Percentiles rank a stretch among this genome's conserved stretches.
These are phyloP conservation scores for Mucor piriformis DNA, from an alignment of 371 early-diverging fungal species.

Conservation along the genomic window DNA sequence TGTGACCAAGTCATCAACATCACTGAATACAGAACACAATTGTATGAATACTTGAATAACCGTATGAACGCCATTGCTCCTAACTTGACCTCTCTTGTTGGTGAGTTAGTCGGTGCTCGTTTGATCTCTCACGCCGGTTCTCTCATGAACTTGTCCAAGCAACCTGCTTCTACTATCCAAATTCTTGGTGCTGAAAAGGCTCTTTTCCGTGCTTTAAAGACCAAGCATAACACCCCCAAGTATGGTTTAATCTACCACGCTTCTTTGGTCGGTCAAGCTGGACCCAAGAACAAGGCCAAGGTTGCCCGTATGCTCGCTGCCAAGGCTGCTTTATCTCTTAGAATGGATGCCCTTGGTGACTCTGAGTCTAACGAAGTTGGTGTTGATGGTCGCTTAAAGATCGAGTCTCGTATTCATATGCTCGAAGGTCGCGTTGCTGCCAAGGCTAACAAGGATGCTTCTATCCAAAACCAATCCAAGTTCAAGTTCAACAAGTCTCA, in stretches of 20 bases:
- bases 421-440: slow-evolving; percentile 72
- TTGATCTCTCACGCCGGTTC: slow-evolving; percentile 93
- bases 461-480: slow-evolving; percentile 73
- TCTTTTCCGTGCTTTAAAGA: slow-evolving; percentile 94
- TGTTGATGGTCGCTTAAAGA: slow-evolving; percentile 79
- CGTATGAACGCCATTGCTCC: slow-evolving; percentile 93
- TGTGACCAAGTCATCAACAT: slow-evolving; percentile 85
- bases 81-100: slow-evolving; percentile 90
- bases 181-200: slow-evolving; percentile 99
- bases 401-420: slow-evolving; percentile 86
- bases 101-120: slow-evolving; percentile 91
- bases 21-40: slow-evolving; percentile 85
- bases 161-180: slow-evolving; percentile 95
- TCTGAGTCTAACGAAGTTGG: slow-evolving; percentile 83
- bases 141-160: slow-evolving; percentile 88
- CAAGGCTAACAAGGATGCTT: slow-evolving; percentile 56
- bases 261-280: slow-evolving; percentile 86
- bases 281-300: slow-evolving; percentile 89
- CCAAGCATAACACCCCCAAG: slow-evolving; percentile 95
- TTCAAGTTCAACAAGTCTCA: slow-evolving; percentile 56
- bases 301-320: slow-evolving; percentile 91
- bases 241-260: slow-evolving; percentile 96
- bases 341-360: slow-evolving; percentile 96
- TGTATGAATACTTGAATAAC: slow-evolving; percentile 88
- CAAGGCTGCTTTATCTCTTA: slow-evolving; percentile 90